Evolutionary conservation across 164 flowering plant genomes (phyloP).

Genomic region (Buxus sempervirens): DNA sequence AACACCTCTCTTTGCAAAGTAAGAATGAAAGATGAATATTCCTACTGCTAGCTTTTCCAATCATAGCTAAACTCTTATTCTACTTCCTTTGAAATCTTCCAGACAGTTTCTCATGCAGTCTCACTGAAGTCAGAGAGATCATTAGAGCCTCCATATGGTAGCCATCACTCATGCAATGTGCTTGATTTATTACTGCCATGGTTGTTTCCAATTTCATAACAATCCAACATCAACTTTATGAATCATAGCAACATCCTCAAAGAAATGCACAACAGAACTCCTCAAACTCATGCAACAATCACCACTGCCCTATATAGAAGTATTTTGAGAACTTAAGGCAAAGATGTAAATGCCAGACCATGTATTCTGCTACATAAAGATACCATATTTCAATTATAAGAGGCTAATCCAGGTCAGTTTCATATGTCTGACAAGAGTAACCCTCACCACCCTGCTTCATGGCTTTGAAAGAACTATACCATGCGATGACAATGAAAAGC

Average conservation of each 20-base stretch:
- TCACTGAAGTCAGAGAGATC: no score
- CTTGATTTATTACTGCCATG: background rate
- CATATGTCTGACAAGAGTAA: background rate
- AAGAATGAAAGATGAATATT: no score
- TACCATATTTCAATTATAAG: background rate
- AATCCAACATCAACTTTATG: background rate
- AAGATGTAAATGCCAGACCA: background rate
- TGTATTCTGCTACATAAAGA: background rate
- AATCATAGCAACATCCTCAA: background rate
- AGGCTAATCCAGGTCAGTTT: background rate
- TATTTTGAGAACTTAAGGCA: background rate
- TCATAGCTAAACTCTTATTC: no score
- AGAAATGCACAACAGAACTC: background rate
- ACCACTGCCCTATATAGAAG: background rate
- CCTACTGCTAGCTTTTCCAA: no score
- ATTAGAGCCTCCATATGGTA: no score
- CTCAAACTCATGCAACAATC: background rate
- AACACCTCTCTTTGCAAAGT: no score
- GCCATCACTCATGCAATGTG: no score
- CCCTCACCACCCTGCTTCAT: background rate
- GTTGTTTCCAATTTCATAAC: background rate
- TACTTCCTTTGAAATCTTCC: no score
- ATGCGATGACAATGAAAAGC: background rate
- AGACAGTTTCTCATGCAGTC: no score
- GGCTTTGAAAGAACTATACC: background rate